Base-by-base conservation (phyloP, 179 eudicot genomes). In the Corrigiola litoralis region DNA sequence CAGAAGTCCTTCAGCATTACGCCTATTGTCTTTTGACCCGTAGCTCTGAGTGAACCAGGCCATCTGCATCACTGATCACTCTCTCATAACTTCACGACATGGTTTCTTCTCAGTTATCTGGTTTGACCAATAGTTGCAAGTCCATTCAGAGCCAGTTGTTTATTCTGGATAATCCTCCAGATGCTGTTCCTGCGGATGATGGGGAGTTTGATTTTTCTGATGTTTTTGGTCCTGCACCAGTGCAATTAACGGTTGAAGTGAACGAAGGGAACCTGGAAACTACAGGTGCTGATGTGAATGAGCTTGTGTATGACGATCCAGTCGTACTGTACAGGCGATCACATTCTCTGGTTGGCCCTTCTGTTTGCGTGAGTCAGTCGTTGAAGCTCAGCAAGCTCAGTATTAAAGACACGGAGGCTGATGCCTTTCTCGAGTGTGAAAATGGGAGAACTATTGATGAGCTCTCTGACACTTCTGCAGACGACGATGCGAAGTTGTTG, bases 271-370 rank as follows among this genome's bases (percentile, higher is more conserved):
- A 71, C 65, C 40, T 61, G 17, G 82, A 72, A 58, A 69, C 65
- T 42, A 17, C 56, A 14, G 72, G 61, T 46, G 77, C 53, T 65
- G 80, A 69, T 55, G 53, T 24, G 29, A 66, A 31, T 31, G 78
- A 80, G 45, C 57, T 61, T 55, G 72, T 77, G 16, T 80, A 70
- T 50, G 81, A 74, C 53, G 81, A 84, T 40, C 91, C 95, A 33
- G 79, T 63, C 52, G 83, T 94, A 47, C 75, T 94, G 14, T 67
- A 76, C 76, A 82, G 70, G 64, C 78, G 94, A 45, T 87, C 96
- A 55, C 99, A 90, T 80, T 94, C 99, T 52, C 75, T 87, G 70
- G 97, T 94, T 20, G 99, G 97, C 38, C 99, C 99, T 56, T 81
- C 96, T 40, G 48, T 77, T 40, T 80, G 85, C 66, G 71, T 83